Base-by-base conservation (phyloP, 75 land plant species). In the Picea sitchensis region DNA sequence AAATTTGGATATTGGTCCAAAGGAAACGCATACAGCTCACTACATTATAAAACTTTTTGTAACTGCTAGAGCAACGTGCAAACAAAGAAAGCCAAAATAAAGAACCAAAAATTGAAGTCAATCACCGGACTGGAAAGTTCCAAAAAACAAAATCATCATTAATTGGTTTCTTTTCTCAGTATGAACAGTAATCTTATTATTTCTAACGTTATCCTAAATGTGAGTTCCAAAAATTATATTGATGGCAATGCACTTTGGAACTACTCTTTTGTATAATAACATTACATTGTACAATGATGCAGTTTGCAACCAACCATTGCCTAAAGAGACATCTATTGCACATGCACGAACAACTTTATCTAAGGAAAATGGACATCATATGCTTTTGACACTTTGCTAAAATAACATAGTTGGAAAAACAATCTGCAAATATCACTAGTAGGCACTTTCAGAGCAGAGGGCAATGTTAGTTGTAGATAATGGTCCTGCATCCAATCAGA, bases 401-500 rank as follows among this genome's bases (percentile, higher is more conserved):
- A 38, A 18, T 69, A 62, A 69, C 51, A 71, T 44, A 41, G 74
- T 20, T n/a, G 23, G n/a, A 71, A 71, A 71, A 20, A 51, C 54
- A 41, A 71, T 41, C 26, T n/a, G 12, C 41, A 69, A 64, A 7
- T 32, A 44, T 71, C 74, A 41, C 74, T 47, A 71, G 4, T 34
- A 34, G 71, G 41, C 18, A 15, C 71, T 67, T 51, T 51, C 44
- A 14, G 69, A 65, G 44, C 71, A 67, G 71, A 36, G 44, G 44
- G 44, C 38, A 67, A 36, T 36, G 71, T 67, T 67, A 41, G 14
- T 71, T 71, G 74, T 71, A 71, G 23, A 20, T 17, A 38, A n/a
- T 44, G 74, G 14, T 71, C 74, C 44, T 71, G 74, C 74, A 71
- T 71, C 74, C 26, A 20, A 71, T 71, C 74, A 38, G 23, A 71